Percentiles rank a stretch among this genome's conserved stretches.
phyloP scores from a whole-genome alignment of 2,329 filamentous ascomycete species.

The Sarocladium brachiariae region DNA sequence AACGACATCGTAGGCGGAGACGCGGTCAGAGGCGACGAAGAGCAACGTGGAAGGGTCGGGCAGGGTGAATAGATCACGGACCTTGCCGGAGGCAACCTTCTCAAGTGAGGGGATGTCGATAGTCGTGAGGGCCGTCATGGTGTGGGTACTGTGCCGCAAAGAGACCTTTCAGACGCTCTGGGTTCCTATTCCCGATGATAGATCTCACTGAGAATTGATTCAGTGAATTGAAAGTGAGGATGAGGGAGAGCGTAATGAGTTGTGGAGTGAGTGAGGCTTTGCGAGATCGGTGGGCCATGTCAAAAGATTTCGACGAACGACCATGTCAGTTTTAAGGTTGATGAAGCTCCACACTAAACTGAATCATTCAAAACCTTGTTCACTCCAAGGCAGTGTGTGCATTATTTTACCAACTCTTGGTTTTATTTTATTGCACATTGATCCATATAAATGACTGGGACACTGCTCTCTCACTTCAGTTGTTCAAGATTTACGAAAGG shows the following conservation, averaged over 20 bases:
- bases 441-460: background rate
- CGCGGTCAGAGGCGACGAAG: constrained; percentile 81
- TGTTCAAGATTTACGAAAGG: too few species aligned
- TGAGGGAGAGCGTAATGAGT: background rate
- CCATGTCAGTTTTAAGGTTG: constrained; percentile 5
- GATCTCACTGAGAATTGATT: too few species aligned
- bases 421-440: too few species aligned
- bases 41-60: constrained; percentile 56
- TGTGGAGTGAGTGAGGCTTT: constrained; percentile 4
- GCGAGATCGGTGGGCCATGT: constrained; percentile 1
- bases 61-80: constrained; percentile 73
- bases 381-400: too few species aligned
- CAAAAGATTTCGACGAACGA: constrained; percentile 6
- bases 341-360: constrained; percentile 4
- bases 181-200: too few species aligned
- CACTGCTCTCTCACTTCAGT: too few species aligned
- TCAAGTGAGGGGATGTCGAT: constrained; percentile 25
- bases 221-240: background rate
- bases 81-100: constrained; percentile 52
- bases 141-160: too few species aligned
- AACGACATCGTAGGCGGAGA: constrained; percentile 92
- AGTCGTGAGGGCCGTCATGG: constrained; percentile 18
- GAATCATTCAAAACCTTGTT: too few species aligned
- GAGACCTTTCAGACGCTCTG: too few species aligned
- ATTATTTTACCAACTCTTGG: background rate